Evolutionary conservation across 768 basidiomycete genomes (phyloP).

Genomic region (Leucocoprinus birnbaumii): DNA sequence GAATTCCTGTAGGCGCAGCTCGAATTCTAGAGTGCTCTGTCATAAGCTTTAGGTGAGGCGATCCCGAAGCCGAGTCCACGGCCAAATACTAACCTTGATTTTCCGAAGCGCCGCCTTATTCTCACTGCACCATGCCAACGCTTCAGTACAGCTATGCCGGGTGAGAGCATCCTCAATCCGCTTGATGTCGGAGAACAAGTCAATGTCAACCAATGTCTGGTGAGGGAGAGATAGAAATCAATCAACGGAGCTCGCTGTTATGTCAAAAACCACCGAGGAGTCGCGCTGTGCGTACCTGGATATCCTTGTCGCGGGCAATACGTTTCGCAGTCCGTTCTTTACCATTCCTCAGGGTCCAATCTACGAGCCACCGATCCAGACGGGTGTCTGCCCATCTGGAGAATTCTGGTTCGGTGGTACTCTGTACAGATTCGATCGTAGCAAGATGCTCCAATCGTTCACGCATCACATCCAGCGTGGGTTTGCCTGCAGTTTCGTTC

Average conservation of each 20-base stretch:
- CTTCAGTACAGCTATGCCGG: slow-evolving; percentile 79
- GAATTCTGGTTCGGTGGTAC: slow-evolving; percentile 53
- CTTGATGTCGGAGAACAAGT: slow-evolving; percentile 85
- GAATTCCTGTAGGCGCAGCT: slow-evolving; percentile 92
- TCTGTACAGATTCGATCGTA: slow-evolving; percentile 53
- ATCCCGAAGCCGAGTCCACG: not conserved
- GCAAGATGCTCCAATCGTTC: slow-evolving; percentile 75
- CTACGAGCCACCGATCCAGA: slow-evolving; percentile 87
- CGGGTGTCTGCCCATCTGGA: slow-evolving; percentile 76
- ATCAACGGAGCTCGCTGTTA: not conserved
- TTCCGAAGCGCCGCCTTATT: slow-evolving; percentile 92
- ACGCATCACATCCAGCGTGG: slow-evolving; percentile 72
- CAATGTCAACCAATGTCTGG: slow-evolving; percentile 86
- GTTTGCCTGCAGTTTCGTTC: slow-evolving; percentile 44
- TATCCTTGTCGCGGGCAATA: slow-evolving; percentile 72
- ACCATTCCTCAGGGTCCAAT: slow-evolving; percentile 84
- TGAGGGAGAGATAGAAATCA: slow-evolving; percentile 5
- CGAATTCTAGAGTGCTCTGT: slow-evolving; percentile 94
- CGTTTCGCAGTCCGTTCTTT: slow-evolving; percentile 73
- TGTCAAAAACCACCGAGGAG: slow-evolving; percentile 9
- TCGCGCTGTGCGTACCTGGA: slow-evolving; percentile 57
- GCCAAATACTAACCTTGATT: slow-evolving; percentile 57
- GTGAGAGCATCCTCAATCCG: slow-evolving; percentile 82
- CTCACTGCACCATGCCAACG: slow-evolving; percentile 94
- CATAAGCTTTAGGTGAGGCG: slow-evolving; percentile 1